Base-by-base conservation (phyloP, 2,329 filamentous ascomycete genomes). In the Saccharata proteae region DNA sequence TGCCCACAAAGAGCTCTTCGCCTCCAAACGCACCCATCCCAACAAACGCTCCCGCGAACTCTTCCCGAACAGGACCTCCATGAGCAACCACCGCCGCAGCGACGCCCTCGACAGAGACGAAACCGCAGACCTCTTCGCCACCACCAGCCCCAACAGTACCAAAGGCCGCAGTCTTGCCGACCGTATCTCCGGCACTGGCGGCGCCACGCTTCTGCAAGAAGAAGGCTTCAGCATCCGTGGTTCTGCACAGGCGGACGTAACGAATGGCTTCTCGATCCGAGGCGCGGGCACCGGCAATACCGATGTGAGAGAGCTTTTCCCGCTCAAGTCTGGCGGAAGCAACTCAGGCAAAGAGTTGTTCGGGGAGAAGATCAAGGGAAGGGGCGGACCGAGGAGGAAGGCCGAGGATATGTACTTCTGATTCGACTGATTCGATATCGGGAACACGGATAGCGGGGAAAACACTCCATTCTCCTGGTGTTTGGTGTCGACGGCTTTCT, bases 71-170 rank as follows among this genome's bases (percentile, higher is more conserved):
- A 52, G 48, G 33, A 44, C 43, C 9, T 36, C 38, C 16, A 51
- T 49, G 42, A 53, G 51, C 40, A 59, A 59, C 30, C 60, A 66
- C 40, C 57, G 55, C 17, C 54, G 62, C 14, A 55, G 55, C 20
- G 58, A 59, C 29, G 61, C 59, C 4, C 46, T 55, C 14, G 60
- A 62, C 17, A 29, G 24, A 7, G 34, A 38, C 26, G 49, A 48
- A 23, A 44, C 47, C n/a, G 39, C 39, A 4, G 39, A 41, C 11
- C 38, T 12, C 15, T 30, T 39, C 16, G 21, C 19, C 12, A 18
- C 29, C 6, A 22, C 15, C n/a, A 20, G 14, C 5, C 16, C 29
- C 7, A 25, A 27, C 13, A 29, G 28, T 13, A 30, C 3, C 28
- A 30, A 23, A 11, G 16, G 16, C 13, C 18, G 28, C 18, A 21